These are phyloP conservation scores for Emmonsia crescens DNA, from an alignment of 2,329 filamentous ascomycete genomes.

Conservation along the genomic window DNA sequence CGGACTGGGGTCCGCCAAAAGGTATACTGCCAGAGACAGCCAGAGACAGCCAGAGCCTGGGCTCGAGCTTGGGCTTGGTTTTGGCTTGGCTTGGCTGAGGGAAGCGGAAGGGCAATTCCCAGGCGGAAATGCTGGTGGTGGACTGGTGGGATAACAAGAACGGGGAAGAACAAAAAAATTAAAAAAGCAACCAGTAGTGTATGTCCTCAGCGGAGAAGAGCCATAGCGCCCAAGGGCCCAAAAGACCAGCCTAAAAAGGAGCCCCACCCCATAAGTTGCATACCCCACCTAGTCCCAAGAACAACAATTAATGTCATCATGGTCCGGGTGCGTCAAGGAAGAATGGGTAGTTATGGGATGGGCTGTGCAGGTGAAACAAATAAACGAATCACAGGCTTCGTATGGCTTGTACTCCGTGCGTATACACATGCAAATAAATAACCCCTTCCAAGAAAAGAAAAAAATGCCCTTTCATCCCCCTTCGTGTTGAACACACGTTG, in stretches of 20 bases:
- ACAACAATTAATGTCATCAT: not conserved
- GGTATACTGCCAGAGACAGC: not conserved
- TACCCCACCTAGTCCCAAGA: not conserved
- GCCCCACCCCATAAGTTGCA: not conserved
- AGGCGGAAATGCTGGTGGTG: not conserved
- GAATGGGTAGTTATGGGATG: not conserved
- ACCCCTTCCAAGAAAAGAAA: not conserved
- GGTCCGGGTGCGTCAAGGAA: not conserved
- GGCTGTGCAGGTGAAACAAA: slow-evolving; percentile 1
- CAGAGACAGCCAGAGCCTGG: not conserved
- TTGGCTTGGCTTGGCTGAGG: not conserved
- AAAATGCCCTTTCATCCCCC: not conserved
- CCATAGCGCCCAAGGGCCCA: not conserved
- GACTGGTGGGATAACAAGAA: not conserved
- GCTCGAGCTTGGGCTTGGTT: not conserved
- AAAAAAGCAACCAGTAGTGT: not conserved
- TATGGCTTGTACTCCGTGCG: not conserved
- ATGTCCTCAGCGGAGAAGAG: not conserved
- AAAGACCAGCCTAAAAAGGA: not conserved
- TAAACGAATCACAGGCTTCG: not conserved
- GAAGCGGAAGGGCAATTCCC: not conserved
- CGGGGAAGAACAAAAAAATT: not conserved
- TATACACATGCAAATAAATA: too few relatives aligned
- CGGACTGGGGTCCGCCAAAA: not conserved
- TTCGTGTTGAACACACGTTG: not conserved